These are phyloP conservation scores for Xylogone sp. DNA, from an alignment of 2,329 filamentous ascomycete species.

Conservation along the genomic window DNA sequence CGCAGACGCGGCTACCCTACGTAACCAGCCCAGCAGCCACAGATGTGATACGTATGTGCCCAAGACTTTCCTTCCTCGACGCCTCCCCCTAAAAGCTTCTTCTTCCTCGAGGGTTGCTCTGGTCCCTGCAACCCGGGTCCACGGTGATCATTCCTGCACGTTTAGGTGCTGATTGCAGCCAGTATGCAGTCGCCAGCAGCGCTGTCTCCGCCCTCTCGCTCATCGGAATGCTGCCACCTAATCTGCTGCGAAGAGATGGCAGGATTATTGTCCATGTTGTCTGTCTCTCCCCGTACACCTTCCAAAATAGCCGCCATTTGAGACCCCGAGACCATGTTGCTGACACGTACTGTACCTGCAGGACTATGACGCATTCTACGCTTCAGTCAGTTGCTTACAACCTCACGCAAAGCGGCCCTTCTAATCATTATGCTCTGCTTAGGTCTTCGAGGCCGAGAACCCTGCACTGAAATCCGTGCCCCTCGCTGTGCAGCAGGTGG, in stretches of 20 bases:
- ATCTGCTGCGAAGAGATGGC: conserved; percentile 48
- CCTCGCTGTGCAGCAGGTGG: conserved; percentile 63
- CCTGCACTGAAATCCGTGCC: conserved; percentile 69
- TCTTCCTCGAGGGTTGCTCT: background rate
- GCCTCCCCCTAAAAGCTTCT: background rate
- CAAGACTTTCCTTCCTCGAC: background rate
- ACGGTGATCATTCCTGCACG: background rate
- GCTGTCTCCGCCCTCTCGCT: background rate
- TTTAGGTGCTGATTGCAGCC: background rate
- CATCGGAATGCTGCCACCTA: background rate
- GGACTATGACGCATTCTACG: conserved; percentile 93
- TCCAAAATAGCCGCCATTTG: conserved; percentile 9
- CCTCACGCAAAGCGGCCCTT: background rate
- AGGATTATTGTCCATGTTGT: conserved; percentile 82
- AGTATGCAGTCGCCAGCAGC: background rate
- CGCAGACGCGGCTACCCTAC: background rate
- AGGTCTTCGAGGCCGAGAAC: conserved; percentile 68
- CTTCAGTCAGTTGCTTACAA: conserved; percentile 47
- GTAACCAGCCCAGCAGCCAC: background rate
- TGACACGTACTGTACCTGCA: conserved; percentile 25
- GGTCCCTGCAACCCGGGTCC: no score
- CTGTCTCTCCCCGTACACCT: conserved; percentile 12
- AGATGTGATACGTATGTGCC: background rate
- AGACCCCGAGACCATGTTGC: conserved; percentile 4
- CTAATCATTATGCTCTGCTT: background rate